Evolutionary conservation across 2,329 filamentous ascomycete genomes (phyloP), one percentile per base, ranked within the genome.

Genomic region (Aspergillus jensenii): DNA sequence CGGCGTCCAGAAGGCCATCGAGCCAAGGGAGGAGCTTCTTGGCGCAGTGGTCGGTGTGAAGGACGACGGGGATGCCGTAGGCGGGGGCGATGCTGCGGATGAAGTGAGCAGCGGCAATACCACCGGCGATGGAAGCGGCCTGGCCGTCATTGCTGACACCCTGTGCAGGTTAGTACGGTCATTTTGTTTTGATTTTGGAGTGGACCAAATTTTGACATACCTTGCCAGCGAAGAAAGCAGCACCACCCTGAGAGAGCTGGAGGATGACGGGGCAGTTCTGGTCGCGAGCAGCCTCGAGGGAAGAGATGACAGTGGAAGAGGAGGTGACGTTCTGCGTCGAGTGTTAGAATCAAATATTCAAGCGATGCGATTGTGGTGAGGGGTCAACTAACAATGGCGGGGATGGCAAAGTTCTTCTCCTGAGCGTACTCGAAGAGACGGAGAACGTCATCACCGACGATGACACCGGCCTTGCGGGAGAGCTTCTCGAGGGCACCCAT

Each of bases 1-100:
- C 95, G 69, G 88, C 93, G 64, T 95, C 92, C 69, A 98, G 80
- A 88, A 97, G 93, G 76, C 93, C 93, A 74, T 97, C 93, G 76
- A 98, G 83, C 93, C 93, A 98, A 62, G 95, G 95, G 58, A 98
- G 88, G 59, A 98, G 91, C 88, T 98, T 98, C 90, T 98, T 98
- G 76, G 95, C 93, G 81, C 93, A 96, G 84, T 98, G 95, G 78
- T 99, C 95, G 75, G 93, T 96, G 87, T 97, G 93, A 60, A 98
- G 87, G 70, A 98, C 83, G 68, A 96, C 91, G 71, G 93, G 93
- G 66, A 98, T 82, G 68, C 89, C 91, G 80, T 99, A 99, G 68
- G 85, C 69, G 61, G 93, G 91, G 52, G 95, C 91, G 71, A 98
- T 81, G 67, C 90, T 82, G 74, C 93, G 91, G 81, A 97, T 91